Percentiles rank a stretch among this genome's conserved stretches.
Evolutionary conservation across 2,329 filamentous ascomycete genomes (phyloP).

Genomic region (Penicillium sp.): DNA sequence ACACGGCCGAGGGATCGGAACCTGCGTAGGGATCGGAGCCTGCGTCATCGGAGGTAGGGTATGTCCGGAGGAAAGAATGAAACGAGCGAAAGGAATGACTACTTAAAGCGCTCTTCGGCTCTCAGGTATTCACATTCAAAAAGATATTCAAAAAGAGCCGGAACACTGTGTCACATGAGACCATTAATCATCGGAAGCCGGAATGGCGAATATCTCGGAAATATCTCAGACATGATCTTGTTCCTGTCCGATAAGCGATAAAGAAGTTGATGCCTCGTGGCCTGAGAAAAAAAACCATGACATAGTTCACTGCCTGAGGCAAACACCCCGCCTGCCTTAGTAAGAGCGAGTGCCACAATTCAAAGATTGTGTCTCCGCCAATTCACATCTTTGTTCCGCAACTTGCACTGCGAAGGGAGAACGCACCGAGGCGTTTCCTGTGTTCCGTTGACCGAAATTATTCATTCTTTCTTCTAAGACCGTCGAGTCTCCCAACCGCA

Average conservation of each 20-base stretch:
- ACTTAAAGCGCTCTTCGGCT: not conserved
- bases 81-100: not conserved
- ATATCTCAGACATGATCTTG: not conserved
- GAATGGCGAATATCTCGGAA: conserved; percentile 8
- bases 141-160: not conserved
- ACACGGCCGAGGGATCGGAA: not conserved
- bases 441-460: conserved; percentile 1
- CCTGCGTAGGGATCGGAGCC: not conserved
- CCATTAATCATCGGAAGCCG: conserved; percentile 4
- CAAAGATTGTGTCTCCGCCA: conserved; percentile 26
- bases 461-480: conserved; percentile 5
- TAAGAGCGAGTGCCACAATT: conserved; percentile 32
- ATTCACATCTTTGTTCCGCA: conserved; percentile 11
- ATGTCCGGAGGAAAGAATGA: not conserved
- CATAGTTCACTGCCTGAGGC: conserved; percentile 25
- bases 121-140: not conserved
- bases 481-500: conserved; percentile 28
- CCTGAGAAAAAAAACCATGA: conserved; percentile 13
- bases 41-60: conserved; percentile 10
- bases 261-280: conserved; percentile 17
- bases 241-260: conserved; percentile 19
- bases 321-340: conserved; percentile 23
- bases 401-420: conserved; percentile 8
- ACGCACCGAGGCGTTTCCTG: conserved; percentile 2
- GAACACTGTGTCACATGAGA: not conserved